phyloP scores from a whole-genome alignment of 2,329 filamentous ascomycete genomes.

The Ceratocystis diversiconidia region DNA sequence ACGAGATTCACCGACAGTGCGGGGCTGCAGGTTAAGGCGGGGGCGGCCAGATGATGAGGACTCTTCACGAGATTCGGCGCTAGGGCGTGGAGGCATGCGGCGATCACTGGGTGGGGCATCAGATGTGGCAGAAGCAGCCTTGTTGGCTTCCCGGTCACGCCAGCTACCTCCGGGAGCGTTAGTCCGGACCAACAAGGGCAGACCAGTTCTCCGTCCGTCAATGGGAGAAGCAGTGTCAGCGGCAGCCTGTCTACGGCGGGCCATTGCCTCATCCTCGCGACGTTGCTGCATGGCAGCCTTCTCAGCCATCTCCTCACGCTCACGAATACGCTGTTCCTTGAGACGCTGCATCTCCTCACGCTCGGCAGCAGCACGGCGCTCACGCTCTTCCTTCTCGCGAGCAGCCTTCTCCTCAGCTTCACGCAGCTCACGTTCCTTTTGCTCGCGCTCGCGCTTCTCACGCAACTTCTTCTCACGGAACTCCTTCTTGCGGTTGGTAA shows the following conservation, averaged over 20 bases:
- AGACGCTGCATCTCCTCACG: slow-evolving; percentile 52
- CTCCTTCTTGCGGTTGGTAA: slow-evolving; percentile 75
- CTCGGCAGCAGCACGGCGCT: slow-evolving; percentile 64
- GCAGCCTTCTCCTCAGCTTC: slow-evolving; percentile 77
- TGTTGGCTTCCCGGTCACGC: slow-evolving; percentile 30
- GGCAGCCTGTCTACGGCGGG: slow-evolving; percentile 44
- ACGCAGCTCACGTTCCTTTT: slow-evolving; percentile 58
- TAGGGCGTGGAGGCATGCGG: slow-evolving; percentile 16
- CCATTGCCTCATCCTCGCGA: slow-evolving; percentile 78
- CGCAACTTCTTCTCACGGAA: slow-evolving; percentile 67
- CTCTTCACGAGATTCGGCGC: background rate
- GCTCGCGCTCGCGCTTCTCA: slow-evolving; percentile 74
- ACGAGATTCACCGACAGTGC: slow-evolving; percentile 34
- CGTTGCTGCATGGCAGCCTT: slow-evolving; percentile 57
- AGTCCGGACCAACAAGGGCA: background rate
- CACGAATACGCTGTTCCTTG: slow-evolving; percentile 51
- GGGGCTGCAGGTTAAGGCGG: slow-evolving; percentile 41
- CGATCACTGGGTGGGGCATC: slow-evolving; percentile 20
- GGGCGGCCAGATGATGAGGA: slow-evolving; percentile 33
- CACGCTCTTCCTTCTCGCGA: slow-evolving; percentile 75
- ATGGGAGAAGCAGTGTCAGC: background rate
- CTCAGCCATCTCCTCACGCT: slow-evolving; percentile 53
- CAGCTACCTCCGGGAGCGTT: slow-evolving; percentile 28
- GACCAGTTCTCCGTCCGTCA: slow-evolving; percentile 20
- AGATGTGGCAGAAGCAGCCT: slow-evolving; percentile 23